Evolutionary conservation across 768 basidiomycete species (phyloP).

Genomic region (Agaricus subrufescens): DNA sequence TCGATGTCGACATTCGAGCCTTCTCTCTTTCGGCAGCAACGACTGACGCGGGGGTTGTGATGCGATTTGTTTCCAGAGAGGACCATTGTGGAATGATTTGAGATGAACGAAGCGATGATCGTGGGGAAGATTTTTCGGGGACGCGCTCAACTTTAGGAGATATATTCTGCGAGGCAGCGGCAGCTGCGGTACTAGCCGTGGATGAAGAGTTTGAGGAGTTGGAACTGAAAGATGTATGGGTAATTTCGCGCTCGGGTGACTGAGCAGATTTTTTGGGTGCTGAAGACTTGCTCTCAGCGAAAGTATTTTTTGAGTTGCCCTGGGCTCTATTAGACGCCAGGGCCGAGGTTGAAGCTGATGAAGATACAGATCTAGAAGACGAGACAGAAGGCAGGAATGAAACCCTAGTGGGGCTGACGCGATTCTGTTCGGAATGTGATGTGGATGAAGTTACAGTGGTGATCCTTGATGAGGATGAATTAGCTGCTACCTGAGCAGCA

Average conservation of each 20-base stretch:
- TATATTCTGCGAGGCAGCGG: background rate
- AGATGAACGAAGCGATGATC: background rate
- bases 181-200: background rate
- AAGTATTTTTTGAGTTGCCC: background rate
- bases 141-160: background rate
- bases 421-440: slow-evolving; percentile 3
- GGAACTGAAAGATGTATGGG: background rate
- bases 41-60: slow-evolving; percentile 8
- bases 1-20: background rate
- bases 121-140: background rate
- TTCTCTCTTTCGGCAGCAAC: slow-evolving; percentile 9
- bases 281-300: background rate
- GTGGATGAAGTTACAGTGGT: background rate
- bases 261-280: background rate
- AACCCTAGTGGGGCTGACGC: slow-evolving; percentile 1
- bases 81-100: background rate
- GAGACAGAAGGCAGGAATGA: background rate
- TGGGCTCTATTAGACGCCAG: background rate
- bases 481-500: slow-evolving; percentile 9
- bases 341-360: background rate
- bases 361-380: slow-evolving; percentile 1
- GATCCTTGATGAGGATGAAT: background rate
- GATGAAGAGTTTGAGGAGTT: background rate
- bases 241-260: slow-evolving; percentile 1
- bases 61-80: background rate